These are phyloP conservation scores for Lathyrus oleraceus DNA, from an alignment of 306 rosid genomes.

Conservation along the genomic window DNA sequence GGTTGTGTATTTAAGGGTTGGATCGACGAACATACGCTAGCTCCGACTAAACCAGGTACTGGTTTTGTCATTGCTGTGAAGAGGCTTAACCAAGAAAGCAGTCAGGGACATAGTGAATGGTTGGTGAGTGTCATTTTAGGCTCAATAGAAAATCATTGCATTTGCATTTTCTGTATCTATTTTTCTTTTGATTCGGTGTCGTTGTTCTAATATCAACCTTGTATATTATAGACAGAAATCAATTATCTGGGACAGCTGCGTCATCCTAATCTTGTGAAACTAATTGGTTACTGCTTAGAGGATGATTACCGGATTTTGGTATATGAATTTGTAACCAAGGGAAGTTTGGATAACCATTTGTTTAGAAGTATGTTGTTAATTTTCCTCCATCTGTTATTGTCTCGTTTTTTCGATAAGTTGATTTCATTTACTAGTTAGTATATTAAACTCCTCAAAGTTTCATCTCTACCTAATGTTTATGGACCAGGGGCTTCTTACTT, in stretches of 20 bases:
- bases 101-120: slow-evolving; percentile 95
- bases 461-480: slow-evolving; percentile 19
- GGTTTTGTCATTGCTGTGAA: slow-evolving; percentile 89
- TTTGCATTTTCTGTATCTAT: not conserved
- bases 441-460: slow-evolving; percentile 17
- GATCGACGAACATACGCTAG: slow-evolving; percentile 75
- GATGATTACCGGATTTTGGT: slow-evolving; percentile 87
- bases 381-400: slow-evolving; percentile 5
- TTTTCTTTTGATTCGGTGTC: not conserved
- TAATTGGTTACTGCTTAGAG: slow-evolving; percentile 89
- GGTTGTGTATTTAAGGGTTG: slow-evolving; percentile 90
- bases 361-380: slow-evolving; percentile 77
- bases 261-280: slow-evolving; percentile 89
- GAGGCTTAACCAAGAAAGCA: slow-evolving; percentile 88
- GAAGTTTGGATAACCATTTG: slow-evolving; percentile 92
- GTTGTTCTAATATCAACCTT: slow-evolving; percentile 10
- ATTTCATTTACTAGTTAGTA: slow-evolving; percentile 13
- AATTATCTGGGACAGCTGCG: slow-evolving; percentile 86
- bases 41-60: slow-evolving; percentile 85
- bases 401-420: not conserved
- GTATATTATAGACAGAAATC: slow-evolving; percentile 71
- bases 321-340: slow-evolving; percentile 79
- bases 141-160: not conserved
- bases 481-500: slow-evolving; percentile 73
- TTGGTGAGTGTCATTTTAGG: slow-evolving; percentile 60